Evolutionary conservation across 2,329 filamentous ascomycete genomes (phyloP).

Genomic region (Fusarium liriodendri): DNA sequence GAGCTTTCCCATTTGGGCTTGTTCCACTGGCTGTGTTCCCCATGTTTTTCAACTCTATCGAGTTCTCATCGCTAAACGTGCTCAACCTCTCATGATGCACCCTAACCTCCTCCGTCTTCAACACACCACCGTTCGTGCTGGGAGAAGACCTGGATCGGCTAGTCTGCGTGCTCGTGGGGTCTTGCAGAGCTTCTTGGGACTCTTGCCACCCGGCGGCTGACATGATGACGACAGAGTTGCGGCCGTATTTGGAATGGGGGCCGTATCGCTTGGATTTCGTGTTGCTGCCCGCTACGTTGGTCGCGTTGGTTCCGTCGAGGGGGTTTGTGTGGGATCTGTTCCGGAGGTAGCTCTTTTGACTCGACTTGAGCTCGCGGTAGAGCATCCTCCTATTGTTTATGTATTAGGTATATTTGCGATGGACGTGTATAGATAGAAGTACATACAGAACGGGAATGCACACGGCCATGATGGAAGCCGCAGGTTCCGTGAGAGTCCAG

Average conservation of each 20-base stretch:
- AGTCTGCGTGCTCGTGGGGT: constrained; percentile 20
- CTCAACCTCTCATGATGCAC: constrained; percentile 41
- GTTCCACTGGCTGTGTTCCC: not conserved
- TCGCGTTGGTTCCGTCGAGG: constrained; percentile 2
- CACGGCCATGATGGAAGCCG: constrained; percentile 51
- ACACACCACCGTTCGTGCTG: constrained; percentile 31
- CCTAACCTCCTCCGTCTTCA: constrained; percentile 48
- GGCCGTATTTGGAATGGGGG: constrained; percentile 40
- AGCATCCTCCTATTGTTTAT: constrained; percentile 47
- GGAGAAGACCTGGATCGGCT: constrained; percentile 15
- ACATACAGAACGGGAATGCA: constrained; percentile 50
- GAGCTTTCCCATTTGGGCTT: not conserved
- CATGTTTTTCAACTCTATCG: constrained; percentile 35
- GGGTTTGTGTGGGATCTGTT: constrained; percentile 35
- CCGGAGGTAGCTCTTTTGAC: constrained; percentile 42
- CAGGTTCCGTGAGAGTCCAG: constrained; percentile 50
- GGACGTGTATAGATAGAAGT: rapidly evolving
- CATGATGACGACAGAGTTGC: constrained; percentile 48
- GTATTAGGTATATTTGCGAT: constrained; percentile 11
- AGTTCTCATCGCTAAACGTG: constrained; percentile 31
- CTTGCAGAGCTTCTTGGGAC: constrained; percentile 47
- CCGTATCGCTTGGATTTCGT: constrained; percentile 31
- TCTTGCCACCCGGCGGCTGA: constrained; percentile 47
- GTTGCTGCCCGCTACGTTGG: constrained; percentile 14
- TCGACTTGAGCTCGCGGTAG: constrained; percentile 48